phyloP scores from a whole-genome alignment of 2,329 filamentous ascomycete genomes.

The Madurella fahalii region DNA sequence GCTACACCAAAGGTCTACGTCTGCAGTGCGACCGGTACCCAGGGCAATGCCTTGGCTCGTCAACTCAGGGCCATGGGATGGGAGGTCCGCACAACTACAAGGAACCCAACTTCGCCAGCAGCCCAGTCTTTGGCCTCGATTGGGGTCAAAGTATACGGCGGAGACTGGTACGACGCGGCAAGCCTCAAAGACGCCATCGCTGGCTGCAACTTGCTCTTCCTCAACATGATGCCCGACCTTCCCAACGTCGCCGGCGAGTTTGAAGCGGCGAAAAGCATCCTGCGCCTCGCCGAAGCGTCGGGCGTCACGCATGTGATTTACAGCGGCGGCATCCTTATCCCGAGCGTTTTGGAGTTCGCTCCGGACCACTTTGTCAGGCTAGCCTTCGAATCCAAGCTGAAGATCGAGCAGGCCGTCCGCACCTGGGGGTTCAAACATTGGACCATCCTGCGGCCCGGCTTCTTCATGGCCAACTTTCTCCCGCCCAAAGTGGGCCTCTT shows the following conservation, averaged over 20 bases:
- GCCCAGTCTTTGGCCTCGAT: constrained; percentile 29
- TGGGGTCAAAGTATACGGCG: constrained; percentile 33
- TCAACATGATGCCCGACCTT: constrained; percentile 34
- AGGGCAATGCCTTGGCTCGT: constrained; percentile 36
- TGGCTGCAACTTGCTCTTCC: constrained; percentile 32
- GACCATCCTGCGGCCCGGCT: constrained; percentile 48
- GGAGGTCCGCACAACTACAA: constrained; percentile 32
- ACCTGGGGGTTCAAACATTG: constrained; percentile 37
- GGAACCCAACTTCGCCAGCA: constrained; percentile 29
- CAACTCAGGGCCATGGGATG: constrained; percentile 31
- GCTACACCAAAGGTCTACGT: constrained; percentile 35
- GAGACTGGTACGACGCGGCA: constrained; percentile 33
- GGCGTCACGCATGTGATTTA: constrained; percentile 38
- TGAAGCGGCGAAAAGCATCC: constrained; percentile 30
- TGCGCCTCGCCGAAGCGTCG: constrained; percentile 35
- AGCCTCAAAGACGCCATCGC: constrained; percentile 30
- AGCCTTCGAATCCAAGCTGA: constrained; percentile 37
- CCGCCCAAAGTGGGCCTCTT: constrained; percentile 35
- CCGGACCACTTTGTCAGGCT: constrained; percentile 26
- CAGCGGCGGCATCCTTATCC: constrained; percentile 32
- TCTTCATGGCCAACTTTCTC: constrained; percentile 50
- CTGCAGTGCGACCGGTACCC: constrained; percentile 37
- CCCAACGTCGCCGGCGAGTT: constrained; percentile 30
- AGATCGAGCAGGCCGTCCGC: constrained; percentile 39
- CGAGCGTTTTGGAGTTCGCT: constrained; percentile 19